phyloP scores from a whole-genome alignment of 176 grass and related monocot genomes.

The sorghum (Sorghum bicolor) region DNA sequence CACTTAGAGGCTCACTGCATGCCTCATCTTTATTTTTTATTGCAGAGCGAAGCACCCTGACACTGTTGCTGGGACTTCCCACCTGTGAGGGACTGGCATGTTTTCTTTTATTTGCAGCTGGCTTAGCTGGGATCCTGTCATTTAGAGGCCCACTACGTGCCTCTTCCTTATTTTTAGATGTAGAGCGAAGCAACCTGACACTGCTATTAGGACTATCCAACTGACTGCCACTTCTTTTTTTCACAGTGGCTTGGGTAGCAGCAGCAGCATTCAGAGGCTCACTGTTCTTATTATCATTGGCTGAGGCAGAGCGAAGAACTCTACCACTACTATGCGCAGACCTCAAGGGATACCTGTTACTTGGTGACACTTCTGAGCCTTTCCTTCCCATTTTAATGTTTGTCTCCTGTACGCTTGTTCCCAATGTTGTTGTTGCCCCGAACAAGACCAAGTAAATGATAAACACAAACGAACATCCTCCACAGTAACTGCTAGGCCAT shows the following conservation, averaged over 20 bases:
- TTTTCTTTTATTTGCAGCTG: slow-evolving; percentile 26
- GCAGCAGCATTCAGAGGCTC: slow-evolving; percentile 31
- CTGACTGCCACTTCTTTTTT: slow-evolving; percentile 24
- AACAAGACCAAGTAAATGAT: slow-evolving; percentile 21
- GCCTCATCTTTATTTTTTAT: slow-evolving; percentile 38
- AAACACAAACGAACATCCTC: slow-evolving; percentile 16
- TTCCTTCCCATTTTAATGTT: slow-evolving; percentile 27
- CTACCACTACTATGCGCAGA: slow-evolving; percentile 50
- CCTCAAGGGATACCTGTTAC: slow-evolving; percentile 57
- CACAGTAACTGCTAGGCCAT: not conserved
- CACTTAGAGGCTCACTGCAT: slow-evolving; percentile 23
- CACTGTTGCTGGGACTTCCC: not conserved
- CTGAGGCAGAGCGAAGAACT: slow-evolving; percentile 51
- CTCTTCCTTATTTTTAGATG: slow-evolving; percentile 43
- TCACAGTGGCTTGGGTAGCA: slow-evolving; percentile 13
- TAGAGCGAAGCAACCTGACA: slow-evolving; percentile 50
- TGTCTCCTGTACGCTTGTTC: slow-evolving; percentile 1
- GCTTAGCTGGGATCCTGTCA: slow-evolving; percentile 4
- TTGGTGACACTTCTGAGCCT: slow-evolving; percentile 34
- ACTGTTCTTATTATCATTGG: slow-evolving; percentile 30
- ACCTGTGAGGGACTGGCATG: slow-evolving; percentile 33
- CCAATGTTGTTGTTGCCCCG: not conserved
- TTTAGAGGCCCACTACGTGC: slow-evolving; percentile 17
- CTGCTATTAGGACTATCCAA: slow-evolving; percentile 7
- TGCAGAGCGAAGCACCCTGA: slow-evolving; percentile 52